phyloP scores from a whole-genome alignment of 345 rosid genomes.

The Salix purpurea region DNA sequence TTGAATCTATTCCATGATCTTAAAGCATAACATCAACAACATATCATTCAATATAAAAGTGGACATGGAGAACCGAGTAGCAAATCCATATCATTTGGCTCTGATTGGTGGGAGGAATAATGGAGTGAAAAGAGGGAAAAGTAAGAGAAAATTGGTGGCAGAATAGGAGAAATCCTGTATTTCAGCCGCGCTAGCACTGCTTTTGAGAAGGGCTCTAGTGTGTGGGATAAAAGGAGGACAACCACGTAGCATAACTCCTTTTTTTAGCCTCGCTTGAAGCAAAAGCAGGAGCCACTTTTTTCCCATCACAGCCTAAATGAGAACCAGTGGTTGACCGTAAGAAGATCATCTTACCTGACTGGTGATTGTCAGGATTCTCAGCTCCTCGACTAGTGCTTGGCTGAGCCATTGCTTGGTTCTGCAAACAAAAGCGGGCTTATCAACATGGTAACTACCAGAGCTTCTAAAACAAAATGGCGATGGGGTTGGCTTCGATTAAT shows the following conservation, averaged over 20 bases:
- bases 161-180: too few relatives aligned
- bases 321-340: background rate
- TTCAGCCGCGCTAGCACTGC: too few relatives aligned
- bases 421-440: slow-evolving; percentile 4
- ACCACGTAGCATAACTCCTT: background rate
- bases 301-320: too few relatives aligned
- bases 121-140: background rate
- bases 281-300: background rate
- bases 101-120: background rate
- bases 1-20: background rate
- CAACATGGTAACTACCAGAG: background rate
- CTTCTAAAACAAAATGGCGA: background rate
- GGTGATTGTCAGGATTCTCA: slow-evolving; percentile 42
- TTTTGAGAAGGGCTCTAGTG: too few relatives aligned
- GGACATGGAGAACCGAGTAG: background rate
- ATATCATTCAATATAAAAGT: background rate
- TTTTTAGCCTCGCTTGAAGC: background rate
- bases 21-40: background rate
- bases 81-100: background rate
- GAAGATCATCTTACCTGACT: slow-evolving; percentile 35
- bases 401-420: slow-evolving; percentile 50
- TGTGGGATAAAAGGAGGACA: too few relatives aligned
- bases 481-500: background rate
- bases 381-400: slow-evolving; percentile 49
- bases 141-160: background rate